Conservation (phyloP, 306 rosid species). For the Glycine soja region DNA sequence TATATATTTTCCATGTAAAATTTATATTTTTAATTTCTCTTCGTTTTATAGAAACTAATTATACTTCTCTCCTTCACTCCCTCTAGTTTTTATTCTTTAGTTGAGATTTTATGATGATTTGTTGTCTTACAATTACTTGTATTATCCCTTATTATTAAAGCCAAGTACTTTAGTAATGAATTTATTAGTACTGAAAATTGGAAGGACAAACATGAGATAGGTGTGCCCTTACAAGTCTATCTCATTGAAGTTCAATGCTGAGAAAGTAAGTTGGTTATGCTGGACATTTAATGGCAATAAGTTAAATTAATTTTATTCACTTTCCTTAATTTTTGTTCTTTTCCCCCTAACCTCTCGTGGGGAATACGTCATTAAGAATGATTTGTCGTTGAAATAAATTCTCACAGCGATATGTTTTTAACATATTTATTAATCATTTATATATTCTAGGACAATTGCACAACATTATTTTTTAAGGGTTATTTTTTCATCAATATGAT, state of each 20-base stretch:
- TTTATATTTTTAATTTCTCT: background rate
- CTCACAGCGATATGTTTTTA: background rate
- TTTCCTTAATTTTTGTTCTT: constrained; percentile 18
- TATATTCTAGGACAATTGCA: background rate
- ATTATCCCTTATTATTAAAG: background rate
- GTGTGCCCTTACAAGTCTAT: background rate
- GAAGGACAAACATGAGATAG: background rate
- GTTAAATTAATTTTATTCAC: background rate
- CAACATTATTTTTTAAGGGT: background rate
- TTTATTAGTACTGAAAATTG: constrained; percentile 20
- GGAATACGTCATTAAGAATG: constrained; percentile 8
- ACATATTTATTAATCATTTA: constrained; percentile 6
- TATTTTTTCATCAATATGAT: background rate
- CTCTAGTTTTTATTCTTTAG: background rate
- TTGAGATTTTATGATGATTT: background rate
- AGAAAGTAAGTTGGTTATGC: background rate
- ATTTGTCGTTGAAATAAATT: constrained; percentile 26
- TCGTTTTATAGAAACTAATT: constrained; percentile 5
- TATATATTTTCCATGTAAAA: background rate
- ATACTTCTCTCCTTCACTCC: background rate
- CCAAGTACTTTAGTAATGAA: background rate
- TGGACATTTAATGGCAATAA: background rate
- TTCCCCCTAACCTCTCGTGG: constrained; percentile 1
- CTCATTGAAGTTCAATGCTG: background rate
- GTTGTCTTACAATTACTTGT: background rate